Conservation (phyloP, 495 filamentous ascomycete genomes). For the Penicillium longicatenatum region DNA sequence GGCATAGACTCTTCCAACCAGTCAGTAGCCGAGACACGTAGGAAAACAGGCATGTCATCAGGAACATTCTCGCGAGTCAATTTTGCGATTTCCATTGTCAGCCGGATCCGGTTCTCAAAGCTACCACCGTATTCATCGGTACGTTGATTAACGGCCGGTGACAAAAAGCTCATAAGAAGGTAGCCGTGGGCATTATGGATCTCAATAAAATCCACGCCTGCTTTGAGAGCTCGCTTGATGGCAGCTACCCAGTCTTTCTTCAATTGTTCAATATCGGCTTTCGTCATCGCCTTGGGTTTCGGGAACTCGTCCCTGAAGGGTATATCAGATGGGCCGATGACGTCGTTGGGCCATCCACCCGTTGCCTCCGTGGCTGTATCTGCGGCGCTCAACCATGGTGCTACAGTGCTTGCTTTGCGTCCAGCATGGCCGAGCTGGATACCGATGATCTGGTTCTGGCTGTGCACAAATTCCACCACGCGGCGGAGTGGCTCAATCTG, state of each 20-base stretch:
- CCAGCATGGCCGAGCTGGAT: conserved; percentile 74
- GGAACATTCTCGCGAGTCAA: conserved; percentile 56
- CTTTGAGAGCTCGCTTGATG: conserved; percentile 55
- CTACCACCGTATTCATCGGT: conserved; percentile 64
- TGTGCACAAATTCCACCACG: conserved; percentile 66
- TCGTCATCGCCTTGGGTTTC: conserved; percentile 54
- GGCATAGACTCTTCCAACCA: conserved; percentile 54
- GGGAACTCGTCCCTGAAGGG: conserved; percentile 52
- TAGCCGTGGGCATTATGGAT: conserved; percentile 66
- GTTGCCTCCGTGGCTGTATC: conserved; percentile 52
- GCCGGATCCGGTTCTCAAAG: conserved; percentile 61
- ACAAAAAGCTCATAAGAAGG: conserved; percentile 63
- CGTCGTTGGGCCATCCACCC: conserved; percentile 63
- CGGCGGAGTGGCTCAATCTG: conserved; percentile 62
- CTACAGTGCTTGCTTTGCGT: conserved; percentile 68
- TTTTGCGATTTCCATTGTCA: conserved; percentile 59
- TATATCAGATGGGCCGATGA: conserved; percentile 54
- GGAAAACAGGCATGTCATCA: conserved; percentile 63
- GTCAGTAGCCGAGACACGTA: conserved; percentile 61
- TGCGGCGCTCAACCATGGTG: conserved; percentile 59
- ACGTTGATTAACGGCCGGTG: conserved; percentile 59
- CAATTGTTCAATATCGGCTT: conserved; percentile 56
- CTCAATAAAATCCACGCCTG: conserved; percentile 60
- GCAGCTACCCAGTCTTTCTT: conserved; percentile 58
- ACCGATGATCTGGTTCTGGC: conserved; percentile 62